Percentiles rank a stretch among this genome's conserved stretches.
Evolutionary conservation across 441 rosid species (phyloP).

Genomic region (Eutrema salsugineum): DNA sequence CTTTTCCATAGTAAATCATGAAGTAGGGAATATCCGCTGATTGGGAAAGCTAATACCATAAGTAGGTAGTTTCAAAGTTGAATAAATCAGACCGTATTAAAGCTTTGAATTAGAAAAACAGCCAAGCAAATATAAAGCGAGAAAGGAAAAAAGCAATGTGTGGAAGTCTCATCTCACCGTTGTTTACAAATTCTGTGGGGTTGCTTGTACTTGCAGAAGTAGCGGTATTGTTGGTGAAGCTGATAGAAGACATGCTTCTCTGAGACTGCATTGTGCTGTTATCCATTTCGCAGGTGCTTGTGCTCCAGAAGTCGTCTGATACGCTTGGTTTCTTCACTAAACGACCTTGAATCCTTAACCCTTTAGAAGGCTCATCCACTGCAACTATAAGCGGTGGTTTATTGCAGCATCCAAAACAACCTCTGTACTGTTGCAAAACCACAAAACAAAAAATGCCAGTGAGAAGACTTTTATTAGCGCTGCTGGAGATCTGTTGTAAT

Average conservation of each 20-base stretch:
- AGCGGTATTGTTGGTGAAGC: slow-evolving; percentile 33
- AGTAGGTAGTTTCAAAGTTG: neutral
- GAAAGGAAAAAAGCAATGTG: neutral
- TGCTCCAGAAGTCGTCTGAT: slow-evolving; percentile 55
- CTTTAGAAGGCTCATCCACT: slow-evolving; percentile 52
- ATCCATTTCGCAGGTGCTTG: slow-evolving; percentile 52
- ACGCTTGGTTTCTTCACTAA: slow-evolving; percentile 35
- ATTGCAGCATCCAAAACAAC: slow-evolving; percentile 72
- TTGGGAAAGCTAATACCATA: neutral
- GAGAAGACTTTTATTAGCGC: slow-evolving; percentile 32
- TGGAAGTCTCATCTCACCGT: slow-evolving; percentile 45
- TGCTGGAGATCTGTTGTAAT: neutral
- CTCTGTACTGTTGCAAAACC: slow-evolving; percentile 84
- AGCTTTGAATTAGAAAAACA: neutral
- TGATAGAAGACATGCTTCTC: slow-evolving; percentile 49
- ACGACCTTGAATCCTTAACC: slow-evolving; percentile 40
- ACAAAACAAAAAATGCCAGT: slow-evolving; percentile 34
- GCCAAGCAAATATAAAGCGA: neutral
- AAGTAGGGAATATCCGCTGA: neutral
- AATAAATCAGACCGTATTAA: neutral
- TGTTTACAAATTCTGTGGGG: slow-evolving; percentile 69
- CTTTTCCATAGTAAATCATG: neutral
- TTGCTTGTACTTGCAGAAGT: slow-evolving; percentile 45
- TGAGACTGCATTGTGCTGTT: slow-evolving; percentile 42
- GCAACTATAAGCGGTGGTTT: slow-evolving; percentile 41